Percentiles rank a stretch among this genome's conserved stretches.
Conservation (phyloP, 1,284 basidiomycete species). For the Trametes versicolor region DNA sequence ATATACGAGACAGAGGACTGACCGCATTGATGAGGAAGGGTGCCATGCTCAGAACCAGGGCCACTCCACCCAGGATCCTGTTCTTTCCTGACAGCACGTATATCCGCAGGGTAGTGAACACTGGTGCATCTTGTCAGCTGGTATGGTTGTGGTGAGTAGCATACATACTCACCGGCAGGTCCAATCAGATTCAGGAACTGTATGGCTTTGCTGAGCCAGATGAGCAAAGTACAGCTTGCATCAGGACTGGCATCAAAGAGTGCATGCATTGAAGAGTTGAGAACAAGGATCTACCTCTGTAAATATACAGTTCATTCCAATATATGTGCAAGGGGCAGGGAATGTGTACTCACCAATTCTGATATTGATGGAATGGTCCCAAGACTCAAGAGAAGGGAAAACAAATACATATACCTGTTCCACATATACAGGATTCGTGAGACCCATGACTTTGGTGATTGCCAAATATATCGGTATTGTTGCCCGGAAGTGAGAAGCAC, state of each 20-base stretch:
- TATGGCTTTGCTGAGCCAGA: not conserved
- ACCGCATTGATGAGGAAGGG: not conserved
- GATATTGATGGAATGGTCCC: not conserved
- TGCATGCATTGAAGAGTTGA: not conserved
- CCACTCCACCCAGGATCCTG: not conserved
- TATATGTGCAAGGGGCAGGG: not conserved
- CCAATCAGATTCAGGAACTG: not conserved
- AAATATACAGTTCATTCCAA: not conserved
- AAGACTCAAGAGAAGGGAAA: not conserved
- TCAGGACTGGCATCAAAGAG: not conserved
- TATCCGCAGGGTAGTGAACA: not conserved
- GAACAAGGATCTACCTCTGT: not conserved
- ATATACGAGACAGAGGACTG: not conserved
- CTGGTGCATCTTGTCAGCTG: not conserved
- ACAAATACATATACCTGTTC: not conserved
- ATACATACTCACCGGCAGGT: not conserved
- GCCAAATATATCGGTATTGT: not conserved
- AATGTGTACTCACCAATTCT: not conserved
- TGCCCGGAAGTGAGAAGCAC: not conserved
- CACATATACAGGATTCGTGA: not conserved
- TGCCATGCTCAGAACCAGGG: not conserved
- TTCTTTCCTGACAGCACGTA: not conserved
- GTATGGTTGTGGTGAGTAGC: not conserved
- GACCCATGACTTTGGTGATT: not conserved
- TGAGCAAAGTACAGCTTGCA: not conserved